Evolutionary conservation across 768 basidiomycete species (phyloP).

Genomic region (Suillus subaureus): DNA sequence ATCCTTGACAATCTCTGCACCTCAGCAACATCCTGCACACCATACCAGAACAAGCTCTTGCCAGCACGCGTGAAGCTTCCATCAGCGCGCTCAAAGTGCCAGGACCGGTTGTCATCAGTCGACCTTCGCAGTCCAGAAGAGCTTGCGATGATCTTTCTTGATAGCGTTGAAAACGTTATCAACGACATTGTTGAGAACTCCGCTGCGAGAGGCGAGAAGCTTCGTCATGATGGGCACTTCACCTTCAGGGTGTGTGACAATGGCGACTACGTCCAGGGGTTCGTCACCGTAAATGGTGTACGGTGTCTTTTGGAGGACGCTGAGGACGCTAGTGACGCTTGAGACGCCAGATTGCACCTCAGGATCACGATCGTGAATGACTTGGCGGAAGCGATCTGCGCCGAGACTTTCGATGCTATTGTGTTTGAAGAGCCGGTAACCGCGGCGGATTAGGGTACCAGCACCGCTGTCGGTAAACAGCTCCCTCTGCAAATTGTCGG

Average conservation of each 20-base stretch:
- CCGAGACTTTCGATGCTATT: constrained; percentile 79
- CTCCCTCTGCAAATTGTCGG: constrained; percentile 92
- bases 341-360: constrained; percentile 82
- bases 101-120: constrained; percentile 96
- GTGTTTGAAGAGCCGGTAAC: constrained; percentile 97
- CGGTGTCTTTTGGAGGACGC: constrained; percentile 75
- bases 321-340: constrained; percentile 81
- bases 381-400: constrained; percentile 91
- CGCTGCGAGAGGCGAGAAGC: constrained; percentile 84
- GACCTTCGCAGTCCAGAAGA: constrained; percentile 97
- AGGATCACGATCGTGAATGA: constrained; percentile 94
- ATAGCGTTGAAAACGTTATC: constrained; percentile 98
- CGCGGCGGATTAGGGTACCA: constrained; percentile 96
- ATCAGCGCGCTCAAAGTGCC: constrained; percentile 99
- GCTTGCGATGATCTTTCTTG: constrained; percentile 88
- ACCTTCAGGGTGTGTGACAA: constrained; percentile 89
- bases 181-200: constrained; percentile 90
- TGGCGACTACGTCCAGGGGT: constrained; percentile 91
- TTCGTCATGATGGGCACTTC: constrained; percentile 92
- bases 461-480: constrained; percentile 98
- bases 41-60: constrained; percentile 97
- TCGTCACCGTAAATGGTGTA: constrained; percentile 99
- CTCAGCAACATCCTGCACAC: constrained; percentile 87
- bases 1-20: constrained; percentile 82
- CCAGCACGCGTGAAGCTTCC: constrained; percentile 97